These are phyloP conservation scores for Mortierella sp. DNA, from an alignment of 371 early-diverging fungal genomes.

Conservation along the genomic window DNA sequence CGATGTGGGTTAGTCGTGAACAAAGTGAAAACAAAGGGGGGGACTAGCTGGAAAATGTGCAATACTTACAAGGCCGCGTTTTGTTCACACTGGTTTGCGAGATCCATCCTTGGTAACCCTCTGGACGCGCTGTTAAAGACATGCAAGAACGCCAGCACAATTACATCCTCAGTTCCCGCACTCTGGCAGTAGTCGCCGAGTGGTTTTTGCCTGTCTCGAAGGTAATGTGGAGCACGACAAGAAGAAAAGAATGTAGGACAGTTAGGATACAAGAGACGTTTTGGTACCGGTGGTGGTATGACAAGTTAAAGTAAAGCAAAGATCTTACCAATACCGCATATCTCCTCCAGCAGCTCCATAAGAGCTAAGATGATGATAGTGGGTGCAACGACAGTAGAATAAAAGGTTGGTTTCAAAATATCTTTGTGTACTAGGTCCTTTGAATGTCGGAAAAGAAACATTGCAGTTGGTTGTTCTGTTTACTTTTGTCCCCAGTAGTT, in stretches of 20 bases:
- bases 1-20: not conserved
- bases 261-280: no score
- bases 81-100: constrained; percentile 73
- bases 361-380: constrained; percentile 16
- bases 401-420: not conserved
- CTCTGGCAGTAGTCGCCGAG: constrained; percentile 74
- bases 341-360: constrained; percentile 47
- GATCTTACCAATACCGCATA: constrained; percentile 22
- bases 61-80: constrained; percentile 58
- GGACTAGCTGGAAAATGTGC: not conserved
- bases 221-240: not conserved
- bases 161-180: constrained; percentile 62
- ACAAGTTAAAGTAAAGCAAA: not conserved
- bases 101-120: constrained; percentile 64
- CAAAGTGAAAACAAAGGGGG: not conserved
- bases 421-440: not conserved
- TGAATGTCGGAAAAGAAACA: not conserved
- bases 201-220: constrained; percentile 37
- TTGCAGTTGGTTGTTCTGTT: not conserved
- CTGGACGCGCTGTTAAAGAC: constrained; percentile 66
- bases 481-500: constrained; percentile 72
- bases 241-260: no score
- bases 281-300: not conserved
- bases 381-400: no score
- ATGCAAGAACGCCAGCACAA: constrained; percentile 73